Evolutionary conservation across 768 basidiomycete genomes (phyloP), one percentile per base, ranked within the genome.

Genomic region (Boletus rex-veris): DNA sequence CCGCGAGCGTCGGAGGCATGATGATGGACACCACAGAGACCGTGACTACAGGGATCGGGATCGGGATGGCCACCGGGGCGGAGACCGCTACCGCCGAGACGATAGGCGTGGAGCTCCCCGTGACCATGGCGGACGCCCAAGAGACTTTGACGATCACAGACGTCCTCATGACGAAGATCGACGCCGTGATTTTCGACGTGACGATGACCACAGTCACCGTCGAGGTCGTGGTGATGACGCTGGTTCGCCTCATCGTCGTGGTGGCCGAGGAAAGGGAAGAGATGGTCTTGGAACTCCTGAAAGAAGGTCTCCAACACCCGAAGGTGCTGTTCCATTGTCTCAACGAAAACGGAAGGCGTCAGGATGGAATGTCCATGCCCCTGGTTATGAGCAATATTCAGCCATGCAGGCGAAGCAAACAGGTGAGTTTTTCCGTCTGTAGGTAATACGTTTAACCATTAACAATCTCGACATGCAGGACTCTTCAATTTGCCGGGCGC

Each of bases 401-500:
- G 93, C 96, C 15, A 80, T 93, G 78, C 94, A 98, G 69, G 97
- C 97, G n/a, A 99, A 99, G 72, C 89, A 93, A 74, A 98, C 95
- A 40, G 97, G 96, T 92, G 60, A 47, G 77, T 45, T 36, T 47
- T 24, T 30, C 6, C 7, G 26, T 47, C 18, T 37, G 10, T 1
- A 21, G 28, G 30, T 45, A 35, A 46, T 45, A 24, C 31, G 15
- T 53, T 47, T 39, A 31, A 19, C 47, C 18, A 51, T 53, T 57
- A 31, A 58, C 60, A 21, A 55, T 57, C 14, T 57, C 19, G 50
- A 40, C 65, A 48, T 57, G 15, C 63, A 92, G 96, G 97, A 56
- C 79, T 97, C 57, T 98, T 98, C 80, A 95, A 96, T 66, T 84
- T 98, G 50, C 97, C 97, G 41, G 94, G 95, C 43, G 92, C 90